Conservation (phyloP, 2,329 filamentous ascomycete species). For the Diaporthe humulicola region DNA sequence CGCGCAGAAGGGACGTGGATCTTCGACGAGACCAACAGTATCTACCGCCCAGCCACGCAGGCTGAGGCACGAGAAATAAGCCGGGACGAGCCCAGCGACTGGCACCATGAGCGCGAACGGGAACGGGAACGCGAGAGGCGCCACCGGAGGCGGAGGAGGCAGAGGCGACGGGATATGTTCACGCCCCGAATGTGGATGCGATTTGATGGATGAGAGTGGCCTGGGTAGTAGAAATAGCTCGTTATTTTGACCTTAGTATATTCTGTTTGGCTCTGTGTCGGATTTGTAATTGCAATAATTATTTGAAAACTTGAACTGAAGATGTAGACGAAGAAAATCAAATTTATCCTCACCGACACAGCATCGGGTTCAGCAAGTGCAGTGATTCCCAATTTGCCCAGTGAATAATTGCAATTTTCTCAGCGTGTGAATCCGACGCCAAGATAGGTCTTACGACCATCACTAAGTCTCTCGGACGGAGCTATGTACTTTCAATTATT, state of each 20-base stretch:
- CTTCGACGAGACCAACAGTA: not conserved
- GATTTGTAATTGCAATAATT: not conserved
- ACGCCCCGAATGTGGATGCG: not conserved
- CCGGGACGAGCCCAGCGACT: not conserved
- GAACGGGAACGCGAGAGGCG: not conserved
- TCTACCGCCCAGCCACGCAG: slow-evolving; percentile 10
- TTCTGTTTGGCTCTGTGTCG: not conserved
- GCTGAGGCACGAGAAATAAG: slow-evolving; percentile 8
- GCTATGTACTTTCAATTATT: too few species aligned
- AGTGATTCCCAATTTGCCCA: too few species aligned
- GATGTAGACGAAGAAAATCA: not conserved
- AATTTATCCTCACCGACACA: not conserved
- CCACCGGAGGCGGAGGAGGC: not conserved
- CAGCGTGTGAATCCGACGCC: too few species aligned
- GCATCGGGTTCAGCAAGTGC: too few species aligned
- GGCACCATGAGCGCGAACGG: not conserved
- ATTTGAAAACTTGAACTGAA: not conserved
- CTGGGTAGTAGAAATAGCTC: not conserved
- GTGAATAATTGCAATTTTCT: too few species aligned
- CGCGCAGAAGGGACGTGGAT: not conserved
- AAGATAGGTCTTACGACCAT: too few species aligned
- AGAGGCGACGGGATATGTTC: not conserved
- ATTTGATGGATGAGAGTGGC: not conserved
- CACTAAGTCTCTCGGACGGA: too few species aligned
- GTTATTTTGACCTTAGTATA: not conserved